Base-by-base conservation (phyloP, 2,329 filamentous ascomycete species). In the Talaromyces sp. region DNA sequence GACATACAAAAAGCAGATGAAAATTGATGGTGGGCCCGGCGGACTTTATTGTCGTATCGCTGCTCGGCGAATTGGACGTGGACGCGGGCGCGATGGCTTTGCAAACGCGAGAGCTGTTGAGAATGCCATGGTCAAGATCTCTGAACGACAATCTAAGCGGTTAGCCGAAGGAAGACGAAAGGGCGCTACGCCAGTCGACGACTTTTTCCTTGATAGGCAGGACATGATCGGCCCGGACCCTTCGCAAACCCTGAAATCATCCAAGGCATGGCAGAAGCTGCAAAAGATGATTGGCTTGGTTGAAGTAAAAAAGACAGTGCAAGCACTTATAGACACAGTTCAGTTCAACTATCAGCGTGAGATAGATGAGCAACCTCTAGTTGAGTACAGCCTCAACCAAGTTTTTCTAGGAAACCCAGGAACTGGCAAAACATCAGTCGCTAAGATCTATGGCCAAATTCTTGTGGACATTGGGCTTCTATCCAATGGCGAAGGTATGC, bases 371-470 rank as follows among this genome's bases (percentile, higher is more conserved):
- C 76, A 88, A 68, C 80, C 82, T 0, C 70, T 81, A 0, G 75
- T 92, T 0, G 75, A 87, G 59, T 86, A 85, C 57, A 85, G 82
- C 0, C 77, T 92, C 0, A 92, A 92, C 70, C 79, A 82, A 7
- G 84, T 91, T 1, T 91, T 93, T 60, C 69, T 92, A 0, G 90
- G 90, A 0, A 83, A 81, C 1, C 90, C 90, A 0, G 90, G 90
- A 0, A 93, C 90, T 0, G 89, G 90, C 0, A 93, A 92, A 67
- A 92, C 90, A 0, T 87, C 88, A 0, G 86, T 93, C 0, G 90
- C 88, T 0, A 91, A 89, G 69, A 73, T 91, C 0, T 92, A 92
- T 65, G 89, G 87, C 0, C 75, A 81, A 44, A 87, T 93, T 1
- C 77, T 93, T 0, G 86, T 83, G 0, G 85, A 90, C 60, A 72